phyloP scores from a whole-genome alignment of 768 basidiomycete species.

The Kondoa subrosea region DNA sequence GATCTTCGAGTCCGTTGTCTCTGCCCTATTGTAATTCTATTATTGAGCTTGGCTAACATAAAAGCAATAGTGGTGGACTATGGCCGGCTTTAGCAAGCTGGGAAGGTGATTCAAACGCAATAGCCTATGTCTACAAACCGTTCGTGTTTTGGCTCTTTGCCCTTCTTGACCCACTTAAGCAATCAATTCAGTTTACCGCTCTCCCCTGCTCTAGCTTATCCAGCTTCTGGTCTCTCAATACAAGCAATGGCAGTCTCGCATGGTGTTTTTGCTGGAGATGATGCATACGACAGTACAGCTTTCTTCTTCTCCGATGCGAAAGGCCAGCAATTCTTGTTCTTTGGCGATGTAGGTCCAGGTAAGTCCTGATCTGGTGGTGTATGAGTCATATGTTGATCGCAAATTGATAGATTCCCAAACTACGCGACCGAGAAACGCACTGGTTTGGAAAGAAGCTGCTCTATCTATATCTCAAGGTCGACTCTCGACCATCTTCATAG shows the following conservation, averaged over 20 bases:
- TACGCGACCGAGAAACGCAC: not conserved
- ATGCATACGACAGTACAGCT: not conserved
- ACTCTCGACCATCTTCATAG: not conserved
- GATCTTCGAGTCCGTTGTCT: too few relatives aligned
- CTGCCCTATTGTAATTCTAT: not conserved
- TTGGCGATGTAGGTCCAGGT: not conserved
- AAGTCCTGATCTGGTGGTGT: not conserved
- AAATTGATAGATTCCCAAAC: not conserved
- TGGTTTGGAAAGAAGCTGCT: not conserved
- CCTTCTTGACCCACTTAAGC: not conserved
- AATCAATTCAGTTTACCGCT: not conserved
- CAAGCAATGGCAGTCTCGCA: not conserved
- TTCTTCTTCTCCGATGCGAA: not conserved
- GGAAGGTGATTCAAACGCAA: not conserved
- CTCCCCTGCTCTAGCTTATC: not conserved
- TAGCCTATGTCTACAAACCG: not conserved
- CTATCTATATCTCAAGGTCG: not conserved
- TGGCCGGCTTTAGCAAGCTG: not conserved
- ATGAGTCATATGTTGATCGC: not conserved
- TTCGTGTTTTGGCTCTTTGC: not conserved
- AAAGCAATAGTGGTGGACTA: not conserved
- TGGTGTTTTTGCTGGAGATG: not conserved
- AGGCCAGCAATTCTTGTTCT: not conserved
- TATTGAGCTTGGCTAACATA: not conserved
- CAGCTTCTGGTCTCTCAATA: not conserved